phyloP scores from a whole-genome alignment of 2,329 filamentous ascomycete species.

The Beauveria pseudobassiana region DNA sequence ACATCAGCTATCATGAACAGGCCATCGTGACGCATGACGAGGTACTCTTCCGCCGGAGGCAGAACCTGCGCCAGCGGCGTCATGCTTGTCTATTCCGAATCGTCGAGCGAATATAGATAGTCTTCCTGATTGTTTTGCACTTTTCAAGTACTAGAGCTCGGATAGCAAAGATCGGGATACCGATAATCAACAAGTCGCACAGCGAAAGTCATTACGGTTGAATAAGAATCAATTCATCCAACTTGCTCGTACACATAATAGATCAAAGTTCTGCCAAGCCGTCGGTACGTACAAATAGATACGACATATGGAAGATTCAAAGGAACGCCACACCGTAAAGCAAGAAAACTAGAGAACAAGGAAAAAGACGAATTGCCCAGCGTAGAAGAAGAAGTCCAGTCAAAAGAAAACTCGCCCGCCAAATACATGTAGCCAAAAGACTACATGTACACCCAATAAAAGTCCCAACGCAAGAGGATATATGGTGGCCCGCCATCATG shows the following conservation, averaged over 20 bases:
- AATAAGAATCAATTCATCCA: background rate
- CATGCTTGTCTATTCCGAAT: too few species aligned
- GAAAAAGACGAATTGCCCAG: background rate
- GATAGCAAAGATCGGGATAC: too few species aligned
- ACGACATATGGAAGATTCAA: constrained; percentile 10
- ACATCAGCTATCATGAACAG: too few species aligned
- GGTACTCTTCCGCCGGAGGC: too few species aligned
- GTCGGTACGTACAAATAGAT: constrained; percentile 5
- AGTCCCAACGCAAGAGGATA: constrained; percentile 11
- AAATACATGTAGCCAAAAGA: constrained; percentile 1
- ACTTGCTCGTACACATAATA: constrained; percentile 3
- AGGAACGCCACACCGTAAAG: constrained; percentile 12
- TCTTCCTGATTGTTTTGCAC: too few species aligned
- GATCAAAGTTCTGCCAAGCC: background rate
- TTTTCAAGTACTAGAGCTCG: too few species aligned
- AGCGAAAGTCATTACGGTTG: background rate
- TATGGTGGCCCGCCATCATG: constrained; percentile 6
- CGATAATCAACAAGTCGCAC: too few species aligned
- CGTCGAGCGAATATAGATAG: too few species aligned
- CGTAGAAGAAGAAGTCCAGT: background rate
- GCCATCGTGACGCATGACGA: too few species aligned
- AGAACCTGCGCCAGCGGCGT: too few species aligned
- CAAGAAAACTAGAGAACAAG: background rate
- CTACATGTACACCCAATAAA: constrained; percentile 1
- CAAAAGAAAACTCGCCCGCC: constrained; percentile 6